Evolutionary conservation across 2,329 filamentous ascomycete genomes (phyloP).

Genomic region (Fusarium graminum): DNA sequence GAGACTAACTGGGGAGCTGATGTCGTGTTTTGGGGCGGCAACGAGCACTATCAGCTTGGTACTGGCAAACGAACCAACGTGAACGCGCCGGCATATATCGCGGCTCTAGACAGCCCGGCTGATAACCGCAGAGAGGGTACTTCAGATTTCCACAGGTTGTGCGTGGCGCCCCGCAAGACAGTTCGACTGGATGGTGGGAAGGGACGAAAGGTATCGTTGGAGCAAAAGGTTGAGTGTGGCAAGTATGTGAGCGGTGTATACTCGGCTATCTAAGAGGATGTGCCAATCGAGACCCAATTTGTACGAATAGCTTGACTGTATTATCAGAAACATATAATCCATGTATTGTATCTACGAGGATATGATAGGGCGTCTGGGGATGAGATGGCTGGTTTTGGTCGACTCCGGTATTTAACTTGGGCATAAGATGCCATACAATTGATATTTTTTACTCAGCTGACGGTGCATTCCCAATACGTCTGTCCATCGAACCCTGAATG

Average conservation of each 20-base stretch:
- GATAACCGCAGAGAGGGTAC: constrained; percentile 71
- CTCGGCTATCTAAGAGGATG: constrained; percentile 65
- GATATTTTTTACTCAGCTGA: constrained; percentile 15
- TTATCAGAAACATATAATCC: constrained; percentile 37
- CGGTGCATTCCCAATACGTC: background rate
- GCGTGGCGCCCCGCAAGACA: constrained; percentile 82
- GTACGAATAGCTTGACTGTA: constrained; percentile 30
- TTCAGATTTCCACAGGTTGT: constrained; percentile 77
- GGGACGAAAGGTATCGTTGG: constrained; percentile 79
- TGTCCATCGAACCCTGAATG: constrained; percentile 1
- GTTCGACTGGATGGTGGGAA: constrained; percentile 71
- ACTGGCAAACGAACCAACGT: constrained; percentile 90
- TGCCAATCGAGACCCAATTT: constrained; percentile 11
- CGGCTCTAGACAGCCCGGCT: constrained; percentile 74
- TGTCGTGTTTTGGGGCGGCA: constrained; percentile 93
- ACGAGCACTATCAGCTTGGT: constrained; percentile 93
- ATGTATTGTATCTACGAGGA: constrained; percentile 29
- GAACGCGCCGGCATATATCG: constrained; percentile 81
- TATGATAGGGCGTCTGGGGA: constrained; percentile 34
- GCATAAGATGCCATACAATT: constrained; percentile 22
- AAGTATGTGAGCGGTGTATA: constrained; percentile 86
- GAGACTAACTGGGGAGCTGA: constrained; percentile 92
- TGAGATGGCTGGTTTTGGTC: constrained; percentile 22
- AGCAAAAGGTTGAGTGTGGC: constrained; percentile 91
- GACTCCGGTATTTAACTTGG: constrained; percentile 29